Percentiles rank a stretch among this genome's conserved stretches.
Evolutionary conservation across 495 filamentous ascomycete species (phyloP).

Genomic region (Ramalina intermedia): DNA sequence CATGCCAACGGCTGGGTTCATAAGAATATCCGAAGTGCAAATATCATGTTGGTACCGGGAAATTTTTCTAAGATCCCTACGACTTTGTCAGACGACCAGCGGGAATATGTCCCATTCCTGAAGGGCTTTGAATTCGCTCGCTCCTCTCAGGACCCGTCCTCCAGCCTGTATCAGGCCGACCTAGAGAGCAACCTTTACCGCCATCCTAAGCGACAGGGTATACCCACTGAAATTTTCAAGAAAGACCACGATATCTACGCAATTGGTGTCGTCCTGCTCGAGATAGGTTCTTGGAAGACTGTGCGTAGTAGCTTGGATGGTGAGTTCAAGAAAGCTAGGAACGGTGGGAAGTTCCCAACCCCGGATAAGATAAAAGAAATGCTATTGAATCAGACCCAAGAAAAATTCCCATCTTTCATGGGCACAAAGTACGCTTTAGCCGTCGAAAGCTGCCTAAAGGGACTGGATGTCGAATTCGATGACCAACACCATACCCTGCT

Average conservation of each 20-base stretch:
- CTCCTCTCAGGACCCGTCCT: background rate
- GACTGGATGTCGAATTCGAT: too few relatives aligned
- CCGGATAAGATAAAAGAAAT: too few relatives aligned
- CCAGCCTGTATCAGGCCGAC: background rate
- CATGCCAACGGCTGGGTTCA: slow-evolving; percentile 19
- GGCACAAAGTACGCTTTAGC: too few relatives aligned
- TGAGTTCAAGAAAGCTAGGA: too few relatives aligned
- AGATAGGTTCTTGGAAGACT: slow-evolving; percentile 24
- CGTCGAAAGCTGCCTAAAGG: too few relatives aligned
- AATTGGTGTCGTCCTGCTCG: slow-evolving; percentile 25
- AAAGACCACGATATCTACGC: slow-evolving; percentile 28
- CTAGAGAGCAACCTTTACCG: slow-evolving; percentile 16
- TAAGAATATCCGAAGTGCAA: slow-evolving; percentile 19
- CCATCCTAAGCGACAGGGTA: slow-evolving; percentile 18
- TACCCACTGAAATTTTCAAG: slow-evolving; percentile 11
- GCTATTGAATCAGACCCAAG: too few relatives aligned
- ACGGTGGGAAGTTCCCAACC: too few relatives aligned
- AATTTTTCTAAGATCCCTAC: background rate
- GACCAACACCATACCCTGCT: too few relatives aligned
- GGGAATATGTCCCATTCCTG: background rate
- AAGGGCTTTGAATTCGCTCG: background rate
- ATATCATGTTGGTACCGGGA: slow-evolving; percentile 15
- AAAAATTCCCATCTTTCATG: too few relatives aligned
- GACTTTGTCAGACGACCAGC: background rate
- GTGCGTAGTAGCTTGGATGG: background rate